Evolutionary conservation across 2,329 filamentous ascomycete species (phyloP).

Genomic region (Aspergillus sp.): DNA sequence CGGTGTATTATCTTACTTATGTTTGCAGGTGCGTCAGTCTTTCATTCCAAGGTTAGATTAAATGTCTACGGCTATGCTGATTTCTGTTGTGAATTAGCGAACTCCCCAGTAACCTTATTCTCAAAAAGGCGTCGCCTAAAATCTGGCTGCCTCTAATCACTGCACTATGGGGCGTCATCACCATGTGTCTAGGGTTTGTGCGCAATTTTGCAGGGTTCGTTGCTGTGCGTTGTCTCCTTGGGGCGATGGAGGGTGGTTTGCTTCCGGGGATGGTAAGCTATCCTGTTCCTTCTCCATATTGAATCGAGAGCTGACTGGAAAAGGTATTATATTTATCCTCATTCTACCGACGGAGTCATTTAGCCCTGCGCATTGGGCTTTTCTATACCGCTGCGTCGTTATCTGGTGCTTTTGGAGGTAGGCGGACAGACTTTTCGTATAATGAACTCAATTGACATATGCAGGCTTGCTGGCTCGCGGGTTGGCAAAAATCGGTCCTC

Average conservation of each 20-base stretch:
- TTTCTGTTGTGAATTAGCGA: conserved; percentile 38
- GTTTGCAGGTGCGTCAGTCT: conserved; percentile 46
- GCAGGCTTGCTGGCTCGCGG: conserved; percentile 52
- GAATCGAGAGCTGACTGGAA: not conserved
- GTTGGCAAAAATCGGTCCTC: conserved; percentile 50
- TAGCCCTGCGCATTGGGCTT: conserved; percentile 56
- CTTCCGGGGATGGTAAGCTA: conserved; percentile 54
- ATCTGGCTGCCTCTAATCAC: conserved; percentile 54
- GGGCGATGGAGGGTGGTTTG: conserved; percentile 56
- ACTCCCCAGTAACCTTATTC: conserved; percentile 55
- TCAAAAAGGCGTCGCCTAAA: conserved; percentile 53
- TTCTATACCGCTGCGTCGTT: conserved; percentile 61
- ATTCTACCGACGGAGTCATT: conserved; percentile 52
- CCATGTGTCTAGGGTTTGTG: conserved; percentile 35
- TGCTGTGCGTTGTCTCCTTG: conserved; percentile 53
- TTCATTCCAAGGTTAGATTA: not conserved
- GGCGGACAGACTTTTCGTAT: not conserved
- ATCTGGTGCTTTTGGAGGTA: conserved; percentile 56
- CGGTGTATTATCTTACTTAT: conserved; percentile 53
- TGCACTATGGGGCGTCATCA: conserved; percentile 50
- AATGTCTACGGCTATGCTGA: too few species aligned
- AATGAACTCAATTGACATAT: not conserved
- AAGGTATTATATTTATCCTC: conserved; percentile 57
- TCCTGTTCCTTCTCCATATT: too few species aligned
- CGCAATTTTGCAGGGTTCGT: conserved; percentile 47